Evolutionary conservation across 2,329 filamentous ascomycete species (phyloP).

Genomic region (Zymoseptoria pseudotritici): DNA sequence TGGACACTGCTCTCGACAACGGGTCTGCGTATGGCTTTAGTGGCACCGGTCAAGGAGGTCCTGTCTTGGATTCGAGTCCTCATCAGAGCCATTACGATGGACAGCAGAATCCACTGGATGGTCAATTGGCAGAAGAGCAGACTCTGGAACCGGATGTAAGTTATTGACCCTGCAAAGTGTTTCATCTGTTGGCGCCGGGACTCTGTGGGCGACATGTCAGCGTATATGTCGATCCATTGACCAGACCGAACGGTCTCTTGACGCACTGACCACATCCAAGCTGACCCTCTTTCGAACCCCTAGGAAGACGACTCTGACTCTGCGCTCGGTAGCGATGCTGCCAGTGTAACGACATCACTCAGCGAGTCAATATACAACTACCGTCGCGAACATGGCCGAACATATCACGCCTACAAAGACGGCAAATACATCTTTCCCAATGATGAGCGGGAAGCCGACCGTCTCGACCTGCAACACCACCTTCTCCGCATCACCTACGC

Average conservation of each 20-base stretch:
- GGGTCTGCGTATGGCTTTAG: neutral
- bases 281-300: constrained; percentile 6
- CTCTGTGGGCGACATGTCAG: neutral
- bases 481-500: constrained; percentile 42
- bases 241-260: neutral
- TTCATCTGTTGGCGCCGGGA: neutral
- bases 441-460: constrained; percentile 33
- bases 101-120: constrained; percentile 5
- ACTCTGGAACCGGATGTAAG: constrained; percentile 31
- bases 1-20: neutral
- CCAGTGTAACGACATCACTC: constrained; percentile 29
- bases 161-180: neutral
- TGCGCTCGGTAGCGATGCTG: constrained; percentile 29
- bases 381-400: constrained; percentile 31
- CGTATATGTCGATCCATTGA: neutral
- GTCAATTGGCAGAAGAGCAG: constrained; percentile 29
- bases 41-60: neutral
- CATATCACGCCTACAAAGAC: constrained; percentile 35
- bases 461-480: constrained; percentile 36
- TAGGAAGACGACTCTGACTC: constrained; percentile 29
- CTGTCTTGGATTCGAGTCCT: neutral
- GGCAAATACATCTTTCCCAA: constrained; percentile 37
- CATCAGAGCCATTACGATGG: neutral
- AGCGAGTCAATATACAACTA: constrained; percentile 32
- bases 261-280: neutral